These are phyloP conservation scores for Vachellia pachyceras DNA, from an alignment of 306 rosid species.

Conservation along the genomic window DNA sequence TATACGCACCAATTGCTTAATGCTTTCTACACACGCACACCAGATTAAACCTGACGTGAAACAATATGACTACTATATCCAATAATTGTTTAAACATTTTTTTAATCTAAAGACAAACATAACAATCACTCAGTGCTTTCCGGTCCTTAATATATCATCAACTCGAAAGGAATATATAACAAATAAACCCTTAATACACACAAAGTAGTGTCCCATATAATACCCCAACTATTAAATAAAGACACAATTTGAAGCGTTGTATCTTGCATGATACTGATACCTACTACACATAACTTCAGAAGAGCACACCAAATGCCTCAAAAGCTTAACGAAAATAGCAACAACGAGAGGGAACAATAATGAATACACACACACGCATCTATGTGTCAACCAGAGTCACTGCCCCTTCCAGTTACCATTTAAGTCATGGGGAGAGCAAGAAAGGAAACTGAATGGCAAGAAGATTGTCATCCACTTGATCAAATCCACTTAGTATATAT, in stretches of 20 bases:
- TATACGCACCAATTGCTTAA: neutral
- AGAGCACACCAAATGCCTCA: neutral
- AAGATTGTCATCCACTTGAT: slow-evolving; percentile 51
- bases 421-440: neutral
- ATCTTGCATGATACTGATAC: neutral
- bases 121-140: neutral
- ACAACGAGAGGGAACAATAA: neutral
- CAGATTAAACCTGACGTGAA: neutral
- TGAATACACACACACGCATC: neutral
- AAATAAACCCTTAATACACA: neutral
- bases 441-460: neutral
- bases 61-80: too few species aligned
- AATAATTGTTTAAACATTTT: too few species aligned
- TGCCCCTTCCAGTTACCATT: neutral
- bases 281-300: too few species aligned
- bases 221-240: neutral
- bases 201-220: neutral
- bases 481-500: slow-evolving; percentile 8
- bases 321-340: neutral
- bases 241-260: neutral
- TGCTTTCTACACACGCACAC: neutral
- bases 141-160: too few species aligned
- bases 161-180: neutral
- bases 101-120: neutral
- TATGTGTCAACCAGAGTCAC: neutral